phyloP scores from a whole-genome alignment of 768 basidiomycete species.

The Naganishia randhawae region DNA sequence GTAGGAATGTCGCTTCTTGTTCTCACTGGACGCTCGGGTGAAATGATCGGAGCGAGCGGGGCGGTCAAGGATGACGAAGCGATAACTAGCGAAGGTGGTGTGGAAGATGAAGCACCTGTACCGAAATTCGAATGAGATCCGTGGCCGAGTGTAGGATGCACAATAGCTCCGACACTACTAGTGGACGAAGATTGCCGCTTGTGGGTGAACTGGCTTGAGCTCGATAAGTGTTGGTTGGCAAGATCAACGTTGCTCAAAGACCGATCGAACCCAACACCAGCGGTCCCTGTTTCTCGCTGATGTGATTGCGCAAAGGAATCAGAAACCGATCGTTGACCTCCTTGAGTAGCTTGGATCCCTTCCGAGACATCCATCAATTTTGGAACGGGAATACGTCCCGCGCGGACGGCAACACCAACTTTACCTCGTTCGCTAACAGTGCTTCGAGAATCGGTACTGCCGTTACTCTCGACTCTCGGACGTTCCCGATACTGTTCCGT shows the following conservation, averaged over 20 bases:
- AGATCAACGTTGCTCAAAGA: not conserved
- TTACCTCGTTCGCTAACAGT: constrained; percentile 7
- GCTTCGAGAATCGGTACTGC: constrained; percentile 16
- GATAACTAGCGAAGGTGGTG: constrained; percentile 31
- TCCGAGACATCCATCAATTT: constrained; percentile 12
- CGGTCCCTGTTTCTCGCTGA: not conserved
- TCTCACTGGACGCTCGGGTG: constrained; percentile 7
- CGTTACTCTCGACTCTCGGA: constrained; percentile 11
- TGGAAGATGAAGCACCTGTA: constrained; percentile 45
- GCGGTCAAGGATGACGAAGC: constrained; percentile 47
- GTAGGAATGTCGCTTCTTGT: constrained; percentile 39
- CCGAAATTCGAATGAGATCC: constrained; percentile 50
- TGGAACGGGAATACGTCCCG: constrained; percentile 9
- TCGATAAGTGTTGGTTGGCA: not conserved
- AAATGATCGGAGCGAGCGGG: constrained; percentile 54
- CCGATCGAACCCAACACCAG: not conserved
- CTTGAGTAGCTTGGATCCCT: constrained; percentile 1
- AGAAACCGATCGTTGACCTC: constrained; percentile 13
- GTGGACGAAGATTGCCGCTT: constrained; percentile 27
- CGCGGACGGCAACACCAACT: constrained; percentile 6
- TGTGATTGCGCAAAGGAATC: not conserved
- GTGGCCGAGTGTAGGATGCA: constrained; percentile 14
- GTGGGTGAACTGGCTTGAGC: constrained; percentile 13
- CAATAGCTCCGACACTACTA: constrained; percentile 26
- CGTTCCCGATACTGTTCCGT: constrained; percentile 8